Conservation (phyloP, 805 yeast genomes). For the Torulaspora microellipsoides region DNA sequence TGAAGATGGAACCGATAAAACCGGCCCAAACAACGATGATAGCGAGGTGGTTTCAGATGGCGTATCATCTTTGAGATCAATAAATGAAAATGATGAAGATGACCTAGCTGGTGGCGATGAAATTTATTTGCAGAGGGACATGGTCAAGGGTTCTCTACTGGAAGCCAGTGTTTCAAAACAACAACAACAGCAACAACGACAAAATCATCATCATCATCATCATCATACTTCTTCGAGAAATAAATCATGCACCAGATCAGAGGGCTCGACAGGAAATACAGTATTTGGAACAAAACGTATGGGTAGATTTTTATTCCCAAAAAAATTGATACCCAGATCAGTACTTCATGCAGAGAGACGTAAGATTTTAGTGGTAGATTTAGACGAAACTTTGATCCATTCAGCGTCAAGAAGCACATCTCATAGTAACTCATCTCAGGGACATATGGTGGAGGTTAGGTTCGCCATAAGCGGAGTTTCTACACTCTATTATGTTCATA, state of each 20-base stretch:
- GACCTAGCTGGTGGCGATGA: conserved; percentile 30
- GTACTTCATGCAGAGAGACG: conserved; percentile 34
- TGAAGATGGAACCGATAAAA: conserved; percentile 1
- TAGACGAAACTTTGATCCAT: conserved; percentile 93
- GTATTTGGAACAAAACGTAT: conserved; percentile 31
- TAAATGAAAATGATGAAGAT: conserved; percentile 22
- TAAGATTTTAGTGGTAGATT: conserved; percentile 74
- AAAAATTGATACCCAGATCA: conserved; percentile 39
- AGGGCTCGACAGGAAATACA: conserved; percentile 4
- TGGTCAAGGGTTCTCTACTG: conserved; percentile 31
- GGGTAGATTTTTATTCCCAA: conserved; percentile 43
- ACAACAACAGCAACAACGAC: conserved; percentile 3
- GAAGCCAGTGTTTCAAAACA: conserved; percentile 10
- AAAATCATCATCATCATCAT: conserved; percentile 4
- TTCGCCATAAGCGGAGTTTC: conserved; percentile 55
- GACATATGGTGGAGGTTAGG: conserved; percentile 78
- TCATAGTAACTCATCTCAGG: conserved; percentile 34
- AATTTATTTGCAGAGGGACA: conserved; percentile 29
- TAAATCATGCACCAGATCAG: conserved; percentile 15
- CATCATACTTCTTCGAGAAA: conserved; percentile 25
- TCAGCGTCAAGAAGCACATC: conserved; percentile 63
- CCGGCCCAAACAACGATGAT: too few species aligned
- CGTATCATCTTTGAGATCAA: not conserved
- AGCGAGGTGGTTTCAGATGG: not conserved
- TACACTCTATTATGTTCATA: conserved; percentile 82